phyloP scores from a whole-genome alignment of 2,329 filamentous ascomycete species.

The Arachnomyces sp. region DNA sequence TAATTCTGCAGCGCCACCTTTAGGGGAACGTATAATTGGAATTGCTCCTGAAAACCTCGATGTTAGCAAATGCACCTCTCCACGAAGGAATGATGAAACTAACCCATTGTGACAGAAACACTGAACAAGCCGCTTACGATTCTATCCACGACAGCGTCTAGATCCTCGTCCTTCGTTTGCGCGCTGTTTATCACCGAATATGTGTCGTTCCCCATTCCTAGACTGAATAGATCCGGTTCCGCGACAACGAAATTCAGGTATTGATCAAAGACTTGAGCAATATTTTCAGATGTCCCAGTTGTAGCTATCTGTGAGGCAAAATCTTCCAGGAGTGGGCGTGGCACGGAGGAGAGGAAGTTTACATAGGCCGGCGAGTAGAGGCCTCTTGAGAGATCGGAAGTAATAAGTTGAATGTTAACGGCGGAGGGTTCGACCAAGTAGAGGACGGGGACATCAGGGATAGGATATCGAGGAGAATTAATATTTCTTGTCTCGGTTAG shows the following conservation, averaged over 20 bases:
- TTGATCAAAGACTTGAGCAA: slow-evolving; percentile 90
- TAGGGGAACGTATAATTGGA: slow-evolving; percentile 90
- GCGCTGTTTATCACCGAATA: slow-evolving; percentile 97
- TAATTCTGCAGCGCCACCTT: slow-evolving; percentile 85
- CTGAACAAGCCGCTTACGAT: slow-evolving; percentile 97
- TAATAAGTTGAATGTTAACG: slow-evolving; percentile 74
- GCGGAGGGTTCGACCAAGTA: slow-evolving; percentile 89
- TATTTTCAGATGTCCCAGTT: slow-evolving; percentile 77
- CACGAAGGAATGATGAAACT: slow-evolving; percentile 13
- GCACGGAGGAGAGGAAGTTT: slow-evolving; percentile 93
- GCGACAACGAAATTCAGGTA: slow-evolving; percentile 96
- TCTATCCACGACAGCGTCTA: slow-evolving; percentile 79
- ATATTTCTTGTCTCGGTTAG: slow-evolving; percentile 56
- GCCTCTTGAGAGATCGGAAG: slow-evolving; percentile 73
- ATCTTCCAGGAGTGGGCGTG: slow-evolving; percentile 83
- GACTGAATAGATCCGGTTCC: slow-evolving; percentile 88
- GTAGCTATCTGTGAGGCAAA: slow-evolving; percentile 83
- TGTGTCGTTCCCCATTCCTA: slow-evolving; percentile 86
- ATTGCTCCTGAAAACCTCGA: slow-evolving; percentile 62
- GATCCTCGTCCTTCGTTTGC: slow-evolving; percentile 78
- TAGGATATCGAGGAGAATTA: slow-evolving; percentile 71
- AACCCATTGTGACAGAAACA: slow-evolving; percentile 96
- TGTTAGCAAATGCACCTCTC: slow-evolving; percentile 18
- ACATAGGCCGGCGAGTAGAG: slow-evolving; percentile 92
- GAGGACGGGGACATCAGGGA: slow-evolving; percentile 91